Evolutionary conservation across 495 filamentous ascomycete species (phyloP).

Genomic region (Bacidia rubella): DNA sequence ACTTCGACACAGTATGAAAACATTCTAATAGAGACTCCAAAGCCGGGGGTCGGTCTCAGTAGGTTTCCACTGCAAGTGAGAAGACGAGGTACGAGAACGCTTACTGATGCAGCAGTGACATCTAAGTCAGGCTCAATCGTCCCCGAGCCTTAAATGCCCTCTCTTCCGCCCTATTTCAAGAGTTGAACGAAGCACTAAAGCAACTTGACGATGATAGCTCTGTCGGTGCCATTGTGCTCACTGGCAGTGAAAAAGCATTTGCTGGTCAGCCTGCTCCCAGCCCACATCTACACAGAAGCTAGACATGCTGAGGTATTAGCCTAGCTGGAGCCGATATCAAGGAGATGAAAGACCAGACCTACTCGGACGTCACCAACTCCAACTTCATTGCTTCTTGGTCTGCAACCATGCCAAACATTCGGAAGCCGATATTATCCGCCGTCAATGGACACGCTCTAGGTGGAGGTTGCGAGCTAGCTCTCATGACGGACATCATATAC

Average conservation of each 20-base stretch:
- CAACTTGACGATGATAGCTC: constrained; percentile 54
- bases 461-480: constrained; percentile 91
- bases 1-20: constrained; percentile 49
- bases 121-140: constrained; percentile 79
- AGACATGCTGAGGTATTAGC: too few relatives aligned
- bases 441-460: constrained; percentile 91
- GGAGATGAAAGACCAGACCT: constrained; percentile 88
- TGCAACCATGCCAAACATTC: constrained; percentile 59
- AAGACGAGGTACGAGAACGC: neutral
- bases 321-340: constrained; percentile 92
- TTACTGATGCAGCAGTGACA: constrained; percentile 6
- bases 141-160: constrained; percentile 92
- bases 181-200: constrained; percentile 73
- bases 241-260: constrained; percentile 77
- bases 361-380: constrained; percentile 65
- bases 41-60: constrained; percentile 84
- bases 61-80: constrained; percentile 17
- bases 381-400: constrained; percentile 96
- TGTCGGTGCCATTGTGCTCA: constrained; percentile 70
- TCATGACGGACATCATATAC: constrained; percentile 94
- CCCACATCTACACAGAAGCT: neutral
- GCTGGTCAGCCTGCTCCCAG: constrained; percentile 35
- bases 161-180: constrained; percentile 69
- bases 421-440: constrained; percentile 85
- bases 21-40: constrained; percentile 66